Conservation (phyloP, 306 rosid genomes). For the Lathyrus sativus region DNA sequence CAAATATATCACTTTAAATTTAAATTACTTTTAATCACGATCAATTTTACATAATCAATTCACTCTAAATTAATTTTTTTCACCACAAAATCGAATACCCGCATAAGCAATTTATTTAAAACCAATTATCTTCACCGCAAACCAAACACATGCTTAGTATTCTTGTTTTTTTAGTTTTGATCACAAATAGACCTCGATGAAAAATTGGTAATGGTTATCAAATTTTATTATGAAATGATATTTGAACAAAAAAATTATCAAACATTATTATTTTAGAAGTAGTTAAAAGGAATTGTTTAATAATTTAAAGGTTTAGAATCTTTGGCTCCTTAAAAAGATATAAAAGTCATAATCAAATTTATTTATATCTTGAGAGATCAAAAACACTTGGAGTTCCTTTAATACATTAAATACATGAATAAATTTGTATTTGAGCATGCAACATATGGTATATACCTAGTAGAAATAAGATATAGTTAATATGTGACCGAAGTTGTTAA, state of each 20-base stretch:
- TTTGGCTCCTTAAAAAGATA: not conserved
- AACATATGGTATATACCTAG: too few species aligned
- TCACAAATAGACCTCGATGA: not conserved
- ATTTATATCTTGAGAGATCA: not conserved
- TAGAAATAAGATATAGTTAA: not conserved
- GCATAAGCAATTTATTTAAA: too few species aligned
- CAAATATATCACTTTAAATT: too few species aligned
- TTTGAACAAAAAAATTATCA: not conserved
- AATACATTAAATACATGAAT: not conserved
- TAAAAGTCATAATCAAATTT: not conserved
- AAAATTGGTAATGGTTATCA: not conserved
- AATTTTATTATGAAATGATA: not conserved
- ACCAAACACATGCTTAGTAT: too few species aligned
- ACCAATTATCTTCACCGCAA: too few species aligned
- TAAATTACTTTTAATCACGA: too few species aligned
- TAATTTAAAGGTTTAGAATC: not conserved
- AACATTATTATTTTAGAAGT: not conserved
- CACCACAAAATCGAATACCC: too few species aligned
- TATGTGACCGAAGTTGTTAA: not conserved
- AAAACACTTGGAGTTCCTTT: not conserved
- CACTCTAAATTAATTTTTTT: too few species aligned
- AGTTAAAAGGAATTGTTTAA: not conserved
- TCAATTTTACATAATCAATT: too few species aligned
- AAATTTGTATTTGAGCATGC: not conserved
- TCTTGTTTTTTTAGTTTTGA: not conserved